Percentiles rank a stretch among this genome's conserved stretches.
Evolutionary conservation across 208 protist genomes (phyloP).

Genomic region (Trichomonas vaginalis): DNA sequence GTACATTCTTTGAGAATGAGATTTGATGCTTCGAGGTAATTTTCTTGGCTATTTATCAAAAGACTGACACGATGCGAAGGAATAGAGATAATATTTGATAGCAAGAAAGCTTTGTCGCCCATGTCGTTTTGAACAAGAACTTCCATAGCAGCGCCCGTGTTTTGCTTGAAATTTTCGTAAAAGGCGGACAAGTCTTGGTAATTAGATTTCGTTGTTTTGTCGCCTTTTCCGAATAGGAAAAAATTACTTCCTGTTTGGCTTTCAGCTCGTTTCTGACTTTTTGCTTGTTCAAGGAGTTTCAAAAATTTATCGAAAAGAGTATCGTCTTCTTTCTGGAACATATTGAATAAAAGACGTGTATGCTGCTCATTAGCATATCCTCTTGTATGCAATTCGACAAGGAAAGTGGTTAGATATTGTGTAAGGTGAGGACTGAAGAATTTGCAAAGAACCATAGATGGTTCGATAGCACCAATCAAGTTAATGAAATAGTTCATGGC

Average conservation of each 20-base stretch:
- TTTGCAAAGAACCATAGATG: background rate
- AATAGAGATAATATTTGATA: background rate
- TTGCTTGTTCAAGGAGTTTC: background rate
- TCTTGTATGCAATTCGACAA: background rate
- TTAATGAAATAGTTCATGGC: background rate
- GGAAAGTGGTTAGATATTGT: background rate
- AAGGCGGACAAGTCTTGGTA: background rate
- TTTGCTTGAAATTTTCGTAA: background rate
- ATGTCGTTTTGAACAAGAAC: background rate
- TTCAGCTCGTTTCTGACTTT: background rate
- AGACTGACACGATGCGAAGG: background rate
- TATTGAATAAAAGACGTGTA: background rate
- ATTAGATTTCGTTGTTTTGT: background rate
- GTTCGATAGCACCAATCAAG: background rate
- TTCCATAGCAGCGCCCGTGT: background rate
- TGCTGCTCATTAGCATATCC: background rate
- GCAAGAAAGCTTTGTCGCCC: background rate
- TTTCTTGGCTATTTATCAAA: background rate
- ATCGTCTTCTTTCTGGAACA: background rate
- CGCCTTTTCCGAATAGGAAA: background rate
- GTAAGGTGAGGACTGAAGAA: conserved; percentile 8
- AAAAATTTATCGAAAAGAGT: background rate
- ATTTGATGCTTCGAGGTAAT: background rate
- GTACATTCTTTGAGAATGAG: background rate
- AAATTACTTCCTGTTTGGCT: background rate